Percentiles rank a stretch among this genome's conserved stretches.
Evolutionary conservation across 441 rosid genomes (phyloP).

Genomic region (Breynia disticha): DNA sequence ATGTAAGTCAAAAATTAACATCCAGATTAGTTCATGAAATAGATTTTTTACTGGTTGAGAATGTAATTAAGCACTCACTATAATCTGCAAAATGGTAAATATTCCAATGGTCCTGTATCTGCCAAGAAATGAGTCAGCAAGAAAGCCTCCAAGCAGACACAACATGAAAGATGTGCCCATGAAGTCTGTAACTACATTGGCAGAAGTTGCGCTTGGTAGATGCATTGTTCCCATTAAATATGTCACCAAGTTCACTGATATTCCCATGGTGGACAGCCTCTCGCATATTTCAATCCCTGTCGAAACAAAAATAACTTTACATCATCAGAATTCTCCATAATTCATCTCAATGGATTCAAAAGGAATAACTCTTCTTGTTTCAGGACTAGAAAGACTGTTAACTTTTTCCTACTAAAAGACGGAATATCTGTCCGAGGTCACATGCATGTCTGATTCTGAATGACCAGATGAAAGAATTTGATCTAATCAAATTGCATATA

Average conservation of each 20-base stretch:
- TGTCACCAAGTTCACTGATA: conserved; percentile 89
- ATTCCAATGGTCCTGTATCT: conserved; percentile 68
- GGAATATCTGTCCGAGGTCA: background rate
- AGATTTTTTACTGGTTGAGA: no score
- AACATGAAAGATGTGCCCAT: conserved; percentile 79
- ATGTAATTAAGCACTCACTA: conserved; percentile 26
- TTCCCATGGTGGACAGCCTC: conserved; percentile 93
- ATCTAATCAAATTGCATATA: background rate
- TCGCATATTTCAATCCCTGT: conserved; percentile 75
- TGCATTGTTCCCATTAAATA: conserved; percentile 74
- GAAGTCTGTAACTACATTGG: conserved; percentile 75
- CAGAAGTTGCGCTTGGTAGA: conserved; percentile 72
- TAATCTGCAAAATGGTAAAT: conserved; percentile 50
- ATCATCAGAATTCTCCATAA: background rate
- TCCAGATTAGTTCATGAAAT: no score
- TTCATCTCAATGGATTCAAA: no score
- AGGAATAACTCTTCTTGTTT: background rate
- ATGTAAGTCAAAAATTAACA: no score
- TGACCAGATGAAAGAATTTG: conserved; percentile 10
- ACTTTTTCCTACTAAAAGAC: no score
- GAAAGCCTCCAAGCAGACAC: conserved; percentile 79
- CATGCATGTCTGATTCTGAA: conserved; percentile 9
- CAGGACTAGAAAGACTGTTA: no score
- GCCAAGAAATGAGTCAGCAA: conserved; percentile 86
- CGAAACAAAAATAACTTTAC: background rate